Conservation (phyloP, 306 rosid genomes). For the Quercus suber region DNA sequence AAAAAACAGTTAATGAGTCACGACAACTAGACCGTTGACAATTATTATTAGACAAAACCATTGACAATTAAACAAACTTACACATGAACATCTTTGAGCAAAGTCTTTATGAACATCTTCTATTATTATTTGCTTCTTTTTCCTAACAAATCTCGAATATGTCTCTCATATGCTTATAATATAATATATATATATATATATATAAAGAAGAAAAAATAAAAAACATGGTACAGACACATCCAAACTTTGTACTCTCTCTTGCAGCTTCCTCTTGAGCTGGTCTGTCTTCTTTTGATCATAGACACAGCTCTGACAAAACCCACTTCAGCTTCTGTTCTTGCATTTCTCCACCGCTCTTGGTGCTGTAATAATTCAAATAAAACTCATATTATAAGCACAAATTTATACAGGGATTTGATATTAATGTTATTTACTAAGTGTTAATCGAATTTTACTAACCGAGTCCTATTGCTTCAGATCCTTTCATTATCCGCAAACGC, state of each 20-base stretch:
- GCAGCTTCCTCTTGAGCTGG: constrained; percentile 32
- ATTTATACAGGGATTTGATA: background rate
- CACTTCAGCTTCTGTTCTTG: constrained; percentile 68
- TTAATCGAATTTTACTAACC: constrained; percentile 31
- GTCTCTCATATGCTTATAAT: constrained; percentile 36
- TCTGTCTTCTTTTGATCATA: constrained; percentile 20
- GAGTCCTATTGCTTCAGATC: constrained; percentile 84
- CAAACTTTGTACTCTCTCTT: constrained; percentile 37
- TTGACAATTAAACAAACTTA: background rate
- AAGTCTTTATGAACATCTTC: constrained; percentile 59
- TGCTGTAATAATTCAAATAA: constrained; percentile 36
- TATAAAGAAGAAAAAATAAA: constrained; percentile 21
- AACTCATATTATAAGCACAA: background rate
- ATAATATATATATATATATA: constrained; percentile 7
- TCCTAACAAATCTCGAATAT: constrained; percentile 46
- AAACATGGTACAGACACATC: constrained; percentile 34
- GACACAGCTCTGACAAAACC: background rate
- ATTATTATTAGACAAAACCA: constrained; percentile 27
- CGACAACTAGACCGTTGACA: constrained; percentile 22
- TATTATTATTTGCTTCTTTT: constrained; percentile 42
- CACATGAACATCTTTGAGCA: constrained; percentile 17
- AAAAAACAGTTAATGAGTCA: background rate
- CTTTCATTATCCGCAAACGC: constrained; percentile 81
- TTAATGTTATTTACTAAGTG: background rate
- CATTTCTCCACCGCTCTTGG: constrained; percentile 85